Conservation (phyloP, 1,139 yeast genomes). For the Scheffersomyces insectosa region DNA sequence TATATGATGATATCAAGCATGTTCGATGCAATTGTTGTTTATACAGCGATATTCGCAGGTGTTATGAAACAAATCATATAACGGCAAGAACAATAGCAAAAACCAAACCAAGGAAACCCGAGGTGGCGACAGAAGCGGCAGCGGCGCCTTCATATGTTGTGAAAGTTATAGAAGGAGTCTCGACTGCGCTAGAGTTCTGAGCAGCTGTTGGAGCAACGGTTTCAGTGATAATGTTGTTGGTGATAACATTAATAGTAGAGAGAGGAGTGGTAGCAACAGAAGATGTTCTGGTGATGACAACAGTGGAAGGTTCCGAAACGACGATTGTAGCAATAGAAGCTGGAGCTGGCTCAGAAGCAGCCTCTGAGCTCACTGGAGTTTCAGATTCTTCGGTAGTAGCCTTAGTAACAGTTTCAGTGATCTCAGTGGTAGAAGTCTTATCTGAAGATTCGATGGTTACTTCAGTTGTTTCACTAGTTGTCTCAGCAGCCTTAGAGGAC, state of each 20-base stretch:
- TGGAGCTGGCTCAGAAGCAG: not conserved
- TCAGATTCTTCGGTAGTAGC: not conserved
- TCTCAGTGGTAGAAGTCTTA: slow-evolving; percentile 1
- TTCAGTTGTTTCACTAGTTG: slow-evolving; percentile 1
- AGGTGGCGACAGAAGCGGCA: slow-evolving; percentile 6
- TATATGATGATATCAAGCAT: no score
- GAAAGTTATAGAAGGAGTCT: slow-evolving; percentile 8
- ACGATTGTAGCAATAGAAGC: slow-evolving; percentile 1
- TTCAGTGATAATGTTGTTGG: slow-evolving; percentile 24
- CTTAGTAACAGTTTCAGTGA: slow-evolving; percentile 2
- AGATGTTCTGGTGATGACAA: slow-evolving; percentile 18
- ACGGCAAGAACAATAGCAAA: not conserved
- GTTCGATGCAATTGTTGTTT: no score
- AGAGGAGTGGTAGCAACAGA: slow-evolving; percentile 4
- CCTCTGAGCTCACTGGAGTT: slow-evolving; percentile 1
- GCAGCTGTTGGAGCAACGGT: slow-evolving; percentile 8
- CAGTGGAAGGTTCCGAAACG: slow-evolving; percentile 12
- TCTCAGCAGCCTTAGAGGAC: not conserved
- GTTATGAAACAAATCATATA: not conserved
- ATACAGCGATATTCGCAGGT: no score
- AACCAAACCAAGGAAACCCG: slow-evolving; percentile 12
- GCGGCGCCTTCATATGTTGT: slow-evolving; percentile 19
- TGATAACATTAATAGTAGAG: slow-evolving; percentile 24
- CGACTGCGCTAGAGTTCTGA: slow-evolving; percentile 7
- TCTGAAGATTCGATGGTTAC: not conserved